Conservation (phyloP, 331 rosid genomes). For the Malus hybrid region DNA sequence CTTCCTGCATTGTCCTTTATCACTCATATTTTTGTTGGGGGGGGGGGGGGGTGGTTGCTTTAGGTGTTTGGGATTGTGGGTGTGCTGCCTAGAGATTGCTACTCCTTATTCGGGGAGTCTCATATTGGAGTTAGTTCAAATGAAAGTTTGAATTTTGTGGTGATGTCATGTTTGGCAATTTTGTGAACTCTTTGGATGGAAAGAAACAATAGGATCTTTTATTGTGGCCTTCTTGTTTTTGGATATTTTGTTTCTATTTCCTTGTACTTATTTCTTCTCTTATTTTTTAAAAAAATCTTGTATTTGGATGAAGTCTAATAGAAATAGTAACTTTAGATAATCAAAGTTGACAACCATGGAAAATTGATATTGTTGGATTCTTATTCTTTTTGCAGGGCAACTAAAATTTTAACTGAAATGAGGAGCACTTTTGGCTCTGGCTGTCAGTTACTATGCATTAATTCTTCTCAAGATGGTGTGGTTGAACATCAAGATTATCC, state of each 20-base stretch:
- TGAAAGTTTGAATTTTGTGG: background rate
- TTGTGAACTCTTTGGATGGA: background rate
- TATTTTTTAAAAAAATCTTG: background rate
- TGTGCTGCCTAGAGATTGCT: background rate
- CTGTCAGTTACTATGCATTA: slow-evolving; percentile 69
- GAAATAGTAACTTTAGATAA: background rate
- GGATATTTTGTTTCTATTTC: background rate
- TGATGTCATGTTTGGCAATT: background rate
- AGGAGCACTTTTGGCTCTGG: slow-evolving; percentile 76
- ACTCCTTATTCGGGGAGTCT: background rate
- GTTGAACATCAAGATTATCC: slow-evolving; percentile 67
- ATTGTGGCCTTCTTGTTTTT: background rate
- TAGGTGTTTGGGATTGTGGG: background rate
- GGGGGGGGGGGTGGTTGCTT: background rate
- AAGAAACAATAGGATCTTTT: background rate
- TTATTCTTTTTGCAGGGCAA: slow-evolving; percentile 52
- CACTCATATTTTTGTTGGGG: background rate
- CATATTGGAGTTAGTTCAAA: background rate
- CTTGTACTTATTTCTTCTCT: background rate
- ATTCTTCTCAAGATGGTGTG: slow-evolving; percentile 58
- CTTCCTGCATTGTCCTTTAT: background rate
- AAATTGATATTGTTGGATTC: slow-evolving; percentile 14
- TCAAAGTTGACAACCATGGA: background rate
- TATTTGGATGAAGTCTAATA: background rate
- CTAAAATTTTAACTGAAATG: slow-evolving; percentile 71